Conservation (phyloP, 1,284 basidiomycete species). For the Phellopilus nigrolimitatus region DNA sequence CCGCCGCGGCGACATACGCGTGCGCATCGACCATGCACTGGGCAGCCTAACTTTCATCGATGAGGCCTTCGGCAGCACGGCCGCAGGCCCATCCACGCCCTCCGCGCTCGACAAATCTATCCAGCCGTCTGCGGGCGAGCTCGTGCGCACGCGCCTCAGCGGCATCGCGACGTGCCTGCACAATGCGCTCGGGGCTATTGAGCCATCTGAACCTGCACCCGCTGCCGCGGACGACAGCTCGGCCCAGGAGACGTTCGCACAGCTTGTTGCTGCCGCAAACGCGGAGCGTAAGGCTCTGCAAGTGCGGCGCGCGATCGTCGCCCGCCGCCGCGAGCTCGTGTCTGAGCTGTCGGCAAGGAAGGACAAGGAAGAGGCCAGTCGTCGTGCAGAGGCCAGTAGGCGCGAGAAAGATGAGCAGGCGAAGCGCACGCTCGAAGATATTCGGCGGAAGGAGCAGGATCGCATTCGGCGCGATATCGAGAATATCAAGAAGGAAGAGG, state of each 20-base stretch:
- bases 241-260: slow-evolving; percentile 47
- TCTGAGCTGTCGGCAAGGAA: slow-evolving; percentile 83
- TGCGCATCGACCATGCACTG: slow-evolving; percentile 87
- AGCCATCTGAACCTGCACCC: slow-evolving; percentile 37
- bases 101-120: slow-evolving; percentile 39
- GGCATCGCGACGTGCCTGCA: slow-evolving; percentile 72
- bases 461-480: slow-evolving; percentile 82
- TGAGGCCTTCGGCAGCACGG: slow-evolving; percentile 49
- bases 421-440: slow-evolving; percentile 63
- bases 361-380: slow-evolving; percentile 86
- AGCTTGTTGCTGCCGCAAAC: slow-evolving; percentile 55
- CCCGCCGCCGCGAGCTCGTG: slow-evolving; percentile 82
- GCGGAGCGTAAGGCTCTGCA: slow-evolving; percentile 74
- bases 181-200: slow-evolving; percentile 56
- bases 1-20: slow-evolving; percentile 82
- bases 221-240: slow-evolving; percentile 40
- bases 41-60: slow-evolving; percentile 87
- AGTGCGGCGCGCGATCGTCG: slow-evolving; percentile 78
- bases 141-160: slow-evolving; percentile 74
- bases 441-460: slow-evolving; percentile 71
- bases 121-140: slow-evolving; percentile 65
- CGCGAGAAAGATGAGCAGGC: slow-evolving; percentile 74
- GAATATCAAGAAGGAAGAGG: slow-evolving; percentile 77
- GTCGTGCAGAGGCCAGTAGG: slow-evolving; percentile 69
- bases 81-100: slow-evolving; percentile 8